Evolutionary conservation across 169 alveolate species (phyloP).

Genomic region (Eimeria sp.): DNA sequence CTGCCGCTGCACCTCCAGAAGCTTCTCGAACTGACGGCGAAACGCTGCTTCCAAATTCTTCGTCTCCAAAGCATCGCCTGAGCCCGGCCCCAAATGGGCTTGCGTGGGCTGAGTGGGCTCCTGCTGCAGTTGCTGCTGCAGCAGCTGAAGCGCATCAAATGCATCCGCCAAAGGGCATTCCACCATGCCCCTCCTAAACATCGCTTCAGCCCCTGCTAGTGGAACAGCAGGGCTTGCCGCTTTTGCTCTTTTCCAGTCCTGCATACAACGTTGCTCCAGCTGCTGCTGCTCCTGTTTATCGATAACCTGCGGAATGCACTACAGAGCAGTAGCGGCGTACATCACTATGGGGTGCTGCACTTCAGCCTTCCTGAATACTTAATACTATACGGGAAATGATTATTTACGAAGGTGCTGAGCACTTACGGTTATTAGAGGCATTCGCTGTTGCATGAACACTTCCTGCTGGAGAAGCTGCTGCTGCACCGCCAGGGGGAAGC

Average conservation of each 20-base stretch:
- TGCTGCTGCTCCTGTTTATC: slow-evolving; percentile 58
- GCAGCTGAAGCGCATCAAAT: slow-evolving; percentile 23
- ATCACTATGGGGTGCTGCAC: neutral
- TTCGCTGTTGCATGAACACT: slow-evolving; percentile 59
- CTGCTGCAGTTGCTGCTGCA: slow-evolving; percentile 56
- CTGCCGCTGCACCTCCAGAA: slow-evolving; percentile 26
- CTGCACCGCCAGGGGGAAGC: slow-evolving; percentile 62
- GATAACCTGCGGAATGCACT: slow-evolving; percentile 27
- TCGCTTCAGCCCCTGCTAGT: neutral
- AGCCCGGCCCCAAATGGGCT: neutral
- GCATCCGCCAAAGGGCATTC: slow-evolving; percentile 60
- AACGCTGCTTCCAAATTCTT: slow-evolving; percentile 8
- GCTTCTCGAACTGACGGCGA: neutral
- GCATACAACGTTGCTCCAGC: slow-evolving; percentile 63
- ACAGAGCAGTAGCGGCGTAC: neutral
- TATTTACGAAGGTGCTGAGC: neutral
- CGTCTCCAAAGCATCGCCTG: neutral
- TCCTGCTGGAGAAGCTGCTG: slow-evolving; percentile 75
- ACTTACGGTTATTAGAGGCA: slow-evolving; percentile 41
- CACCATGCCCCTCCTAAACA: slow-evolving; percentile 5
- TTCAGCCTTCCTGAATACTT: neutral
- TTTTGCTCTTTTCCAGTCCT: slow-evolving; percentile 33
- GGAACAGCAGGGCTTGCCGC: neutral
- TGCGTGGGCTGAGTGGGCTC: neutral
- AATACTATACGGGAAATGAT: neutral